These are phyloP conservation scores for Lecanicillium sp. DNA, from an alignment of 2,329 filamentous ascomycete species.

Conservation along the genomic window DNA sequence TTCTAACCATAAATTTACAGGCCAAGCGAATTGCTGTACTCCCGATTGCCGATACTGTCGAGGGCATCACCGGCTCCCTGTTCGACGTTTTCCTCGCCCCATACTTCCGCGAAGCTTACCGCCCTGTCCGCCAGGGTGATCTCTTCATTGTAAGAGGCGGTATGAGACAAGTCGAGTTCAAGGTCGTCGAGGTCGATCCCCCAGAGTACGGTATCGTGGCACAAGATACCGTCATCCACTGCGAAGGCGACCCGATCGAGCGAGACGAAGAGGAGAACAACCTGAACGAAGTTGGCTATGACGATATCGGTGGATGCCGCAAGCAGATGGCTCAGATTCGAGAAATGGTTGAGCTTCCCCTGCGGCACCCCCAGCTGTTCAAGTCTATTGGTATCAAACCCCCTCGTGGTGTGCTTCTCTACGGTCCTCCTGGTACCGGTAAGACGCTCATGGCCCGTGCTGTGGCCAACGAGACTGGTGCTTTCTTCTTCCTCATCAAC, in stretches of 20 bases:
- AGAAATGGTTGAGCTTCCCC: constrained; percentile 93
- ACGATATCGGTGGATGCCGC: constrained; percentile 97
- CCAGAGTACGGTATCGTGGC: constrained; percentile 98
- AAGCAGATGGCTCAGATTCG: constrained; percentile 99
- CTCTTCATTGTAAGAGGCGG: constrained; percentile 95
- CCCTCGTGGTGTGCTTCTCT: constrained; percentile 93
- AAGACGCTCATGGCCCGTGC: constrained; percentile 99
- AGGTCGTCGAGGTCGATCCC: constrained; percentile 97
- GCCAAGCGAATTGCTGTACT: constrained; percentile 98
- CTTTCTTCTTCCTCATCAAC: constrained; percentile 99
- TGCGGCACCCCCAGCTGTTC: constrained; percentile 97
- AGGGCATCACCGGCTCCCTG: constrained; percentile 92
- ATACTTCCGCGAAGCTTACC: constrained; percentile 98
- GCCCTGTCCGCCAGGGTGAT: constrained; percentile 93
- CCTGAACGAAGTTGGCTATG: constrained; percentile 97
- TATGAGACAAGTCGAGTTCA: constrained; percentile 99
- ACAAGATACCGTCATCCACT: constrained; percentile 98
- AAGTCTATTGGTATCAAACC: constrained; percentile 99
- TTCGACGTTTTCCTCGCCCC: constrained; percentile 99
- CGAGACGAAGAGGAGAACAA: constrained; percentile 99
- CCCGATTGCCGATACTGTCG: constrained; percentile 94
- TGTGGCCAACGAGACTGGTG: constrained; percentile 96
- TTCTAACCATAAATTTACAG: constrained; percentile 37
- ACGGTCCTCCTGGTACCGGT: constrained; percentile 95
- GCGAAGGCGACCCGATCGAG: constrained; percentile 89